Base-by-base conservation (phyloP, 208 protist species). In the Acanthamoeba triangularis region DNA sequence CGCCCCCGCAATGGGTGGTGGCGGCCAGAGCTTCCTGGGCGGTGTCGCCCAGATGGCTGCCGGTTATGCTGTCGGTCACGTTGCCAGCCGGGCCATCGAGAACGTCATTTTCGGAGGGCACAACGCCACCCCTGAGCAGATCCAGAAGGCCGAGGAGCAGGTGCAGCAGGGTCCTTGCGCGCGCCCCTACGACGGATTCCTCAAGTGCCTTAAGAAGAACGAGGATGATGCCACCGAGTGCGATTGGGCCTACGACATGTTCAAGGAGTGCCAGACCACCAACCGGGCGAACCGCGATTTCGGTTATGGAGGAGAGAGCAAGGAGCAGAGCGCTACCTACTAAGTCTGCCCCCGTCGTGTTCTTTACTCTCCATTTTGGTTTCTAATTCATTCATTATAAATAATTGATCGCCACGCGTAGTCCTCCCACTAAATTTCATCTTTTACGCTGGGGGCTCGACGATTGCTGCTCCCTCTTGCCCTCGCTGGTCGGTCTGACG, bases 231-330 rank as follows among this genome's bases (percentile, higher is more conserved):
- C 90, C 35, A 82, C 20, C 44, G 49, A 94, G 33, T 94, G 90
- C 44, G 90, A 94, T 54, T 94, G 90, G 90, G 90, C 69, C 63
- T 94, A 69, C 49, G 90, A 94, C 67, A 94, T 94, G 37, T 94
- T 94, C 90, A 94, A 94, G 90, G 67, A 56, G 44, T 94, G 90
- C 67, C 90, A 94, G 85, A 92, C 59, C 33, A 74, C 54, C 54
- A 65, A 92, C 59, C 54, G 63, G 10, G 33, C 18, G 35, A 65
- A 92, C 54, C n/a, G 85, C 20, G 85, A 92, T n/a, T 85, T 85
- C 47, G 76, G 76, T 13, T 92, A 63, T 35, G 30, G 33, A 8
- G 63, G 85, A 37, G 33, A 92, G 33, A 63, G n/a, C 54, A 92
- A 92, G 85, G 85, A 92, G 56, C 85, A 92, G 63, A 92, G 85